These are phyloP conservation scores for Xylaria sp. DNA, from an alignment of 2,329 filamentous ascomycete genomes.

Conservation along the genomic window DNA sequence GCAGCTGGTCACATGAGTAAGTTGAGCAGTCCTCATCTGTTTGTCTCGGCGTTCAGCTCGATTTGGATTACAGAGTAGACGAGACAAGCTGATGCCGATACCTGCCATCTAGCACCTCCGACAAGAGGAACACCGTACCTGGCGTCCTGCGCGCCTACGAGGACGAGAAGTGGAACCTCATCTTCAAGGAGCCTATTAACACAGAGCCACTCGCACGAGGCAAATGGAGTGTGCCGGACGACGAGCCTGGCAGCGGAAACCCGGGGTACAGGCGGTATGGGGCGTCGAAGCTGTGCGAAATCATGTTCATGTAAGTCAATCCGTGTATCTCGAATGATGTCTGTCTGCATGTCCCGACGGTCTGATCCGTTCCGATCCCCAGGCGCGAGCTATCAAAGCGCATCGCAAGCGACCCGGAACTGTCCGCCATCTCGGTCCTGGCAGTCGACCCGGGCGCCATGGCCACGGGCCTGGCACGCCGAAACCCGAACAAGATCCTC, in stretches of 20 bases:
- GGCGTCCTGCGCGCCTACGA: slow-evolving; percentile 37
- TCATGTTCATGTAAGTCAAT: slow-evolving; percentile 49
- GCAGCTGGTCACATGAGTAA: slow-evolving; percentile 51
- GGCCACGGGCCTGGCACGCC: slow-evolving; percentile 43
- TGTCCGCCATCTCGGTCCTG: slow-evolving; percentile 48
- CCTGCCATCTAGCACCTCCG: slow-evolving; percentile 29
- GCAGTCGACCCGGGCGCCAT: slow-evolving; percentile 53
- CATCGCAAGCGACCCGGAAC: slow-evolving; percentile 44
- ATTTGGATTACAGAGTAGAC: too few relatives aligned
- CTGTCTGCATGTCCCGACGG: background rate
- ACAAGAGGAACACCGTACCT: slow-evolving; percentile 37
- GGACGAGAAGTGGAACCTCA: slow-evolving; percentile 43
- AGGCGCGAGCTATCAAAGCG: slow-evolving; percentile 49
- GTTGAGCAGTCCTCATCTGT: background rate
- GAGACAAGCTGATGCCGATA: background rate
- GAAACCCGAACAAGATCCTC: slow-evolving; percentile 8
- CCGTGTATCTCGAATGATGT: too few relatives aligned
- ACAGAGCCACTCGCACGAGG: slow-evolving; percentile 45
- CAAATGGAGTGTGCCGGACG: slow-evolving; percentile 42
- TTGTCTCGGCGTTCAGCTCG: background rate
- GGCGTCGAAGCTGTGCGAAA: slow-evolving; percentile 49
- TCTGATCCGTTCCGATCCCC: too few relatives aligned
- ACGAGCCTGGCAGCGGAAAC: slow-evolving; percentile 38
- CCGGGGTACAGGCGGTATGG: slow-evolving; percentile 50
- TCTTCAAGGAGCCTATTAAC: slow-evolving; percentile 42